Conservation (phyloP, 208 protist species). For the Balamuthia mandrillaris region DNA sequence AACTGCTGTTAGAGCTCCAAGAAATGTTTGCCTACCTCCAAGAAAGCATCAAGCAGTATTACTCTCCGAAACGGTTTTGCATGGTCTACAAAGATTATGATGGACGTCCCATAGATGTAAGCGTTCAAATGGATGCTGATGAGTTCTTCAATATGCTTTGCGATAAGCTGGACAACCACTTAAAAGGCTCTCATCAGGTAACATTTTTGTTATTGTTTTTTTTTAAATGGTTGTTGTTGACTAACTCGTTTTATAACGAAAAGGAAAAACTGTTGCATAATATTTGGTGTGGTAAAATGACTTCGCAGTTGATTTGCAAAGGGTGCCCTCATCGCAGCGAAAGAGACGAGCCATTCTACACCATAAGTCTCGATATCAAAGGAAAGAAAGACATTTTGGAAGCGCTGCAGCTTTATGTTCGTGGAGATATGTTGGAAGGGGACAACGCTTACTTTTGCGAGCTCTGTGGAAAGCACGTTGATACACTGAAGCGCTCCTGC, state of each 20-base stretch:
- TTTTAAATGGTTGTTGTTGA: background rate
- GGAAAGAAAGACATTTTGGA: constrained; percentile 27
- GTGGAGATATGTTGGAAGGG: constrained; percentile 58
- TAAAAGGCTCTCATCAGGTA: constrained; percentile 4
- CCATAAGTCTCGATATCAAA: constrained; percentile 37
- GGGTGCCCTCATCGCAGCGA: constrained; percentile 57
- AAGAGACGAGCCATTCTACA: constrained; percentile 53
- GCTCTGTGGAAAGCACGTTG: too few relatives aligned
- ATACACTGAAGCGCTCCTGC: too few relatives aligned
- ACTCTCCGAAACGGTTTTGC: constrained; percentile 54
- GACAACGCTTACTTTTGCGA: constrained; percentile 66
- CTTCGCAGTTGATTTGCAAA: constrained; percentile 61
- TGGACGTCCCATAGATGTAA: background rate
- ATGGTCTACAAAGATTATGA: constrained; percentile 2
- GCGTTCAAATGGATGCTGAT: background rate
- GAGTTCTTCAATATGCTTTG: constrained; percentile 65
- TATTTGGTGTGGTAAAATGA: constrained; percentile 51
- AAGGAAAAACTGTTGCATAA: constrained; percentile 50
- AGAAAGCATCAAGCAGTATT: constrained; percentile 48
- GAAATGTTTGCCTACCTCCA: constrained; percentile 55
- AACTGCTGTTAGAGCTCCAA: too few relatives aligned
- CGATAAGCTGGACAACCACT: background rate
- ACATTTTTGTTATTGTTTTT: background rate
- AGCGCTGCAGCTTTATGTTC: constrained; percentile 56
- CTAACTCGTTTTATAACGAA: constrained; percentile 21